Evolutionary conservation across 2,329 filamentous ascomycete genomes (phyloP).

Genomic region (Scytalidium lignicola): DNA sequence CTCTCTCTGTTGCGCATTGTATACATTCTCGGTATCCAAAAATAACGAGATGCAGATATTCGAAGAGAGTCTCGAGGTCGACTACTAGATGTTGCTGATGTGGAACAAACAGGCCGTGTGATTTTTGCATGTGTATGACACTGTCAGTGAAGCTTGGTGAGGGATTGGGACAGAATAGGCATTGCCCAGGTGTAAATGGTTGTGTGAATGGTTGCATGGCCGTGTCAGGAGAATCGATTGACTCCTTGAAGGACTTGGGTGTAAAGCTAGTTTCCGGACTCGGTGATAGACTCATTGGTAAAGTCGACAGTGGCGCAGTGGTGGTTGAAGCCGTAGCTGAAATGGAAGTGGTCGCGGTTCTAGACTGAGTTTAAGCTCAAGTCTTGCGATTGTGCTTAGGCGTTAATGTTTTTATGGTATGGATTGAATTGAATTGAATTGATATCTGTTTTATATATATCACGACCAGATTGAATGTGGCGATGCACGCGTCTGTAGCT

Average conservation of each 20-base stretch:
- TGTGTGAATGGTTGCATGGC: conserved; percentile 18
- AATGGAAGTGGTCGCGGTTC: conserved; percentile 4
- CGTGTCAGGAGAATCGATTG: conserved; percentile 1
- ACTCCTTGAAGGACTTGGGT: neutral
- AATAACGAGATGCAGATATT: conserved; percentile 44
- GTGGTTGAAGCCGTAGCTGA: conserved; percentile 12
- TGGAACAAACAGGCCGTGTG: conserved; percentile 42
- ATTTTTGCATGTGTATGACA: conserved; percentile 42
- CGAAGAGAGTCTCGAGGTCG: conserved; percentile 41
- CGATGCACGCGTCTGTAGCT: too few relatives aligned
- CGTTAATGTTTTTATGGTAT: neutral
- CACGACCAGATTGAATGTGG: too few relatives aligned
- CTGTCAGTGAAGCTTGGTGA: conserved; percentile 31
- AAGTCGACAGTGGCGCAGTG: conserved; percentile 7
- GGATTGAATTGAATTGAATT: neutral
- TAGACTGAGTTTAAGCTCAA: conserved; percentile 4
- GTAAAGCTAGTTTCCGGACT: conserved; percentile 3
- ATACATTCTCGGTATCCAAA: conserved; percentile 45
- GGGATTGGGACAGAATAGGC: conserved; percentile 37
- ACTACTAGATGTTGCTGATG: conserved; percentile 34
- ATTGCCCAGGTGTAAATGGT: conserved; percentile 27
- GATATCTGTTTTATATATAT: too few relatives aligned
- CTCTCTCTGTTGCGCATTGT: conserved; percentile 39
- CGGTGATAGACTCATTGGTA: conserved; percentile 15
- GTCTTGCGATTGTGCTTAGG: conserved; percentile 2